Base-by-base conservation (phyloP, 2,329 filamentous ascomycete species). In the Neopestalotiopsis sp. region DNA sequence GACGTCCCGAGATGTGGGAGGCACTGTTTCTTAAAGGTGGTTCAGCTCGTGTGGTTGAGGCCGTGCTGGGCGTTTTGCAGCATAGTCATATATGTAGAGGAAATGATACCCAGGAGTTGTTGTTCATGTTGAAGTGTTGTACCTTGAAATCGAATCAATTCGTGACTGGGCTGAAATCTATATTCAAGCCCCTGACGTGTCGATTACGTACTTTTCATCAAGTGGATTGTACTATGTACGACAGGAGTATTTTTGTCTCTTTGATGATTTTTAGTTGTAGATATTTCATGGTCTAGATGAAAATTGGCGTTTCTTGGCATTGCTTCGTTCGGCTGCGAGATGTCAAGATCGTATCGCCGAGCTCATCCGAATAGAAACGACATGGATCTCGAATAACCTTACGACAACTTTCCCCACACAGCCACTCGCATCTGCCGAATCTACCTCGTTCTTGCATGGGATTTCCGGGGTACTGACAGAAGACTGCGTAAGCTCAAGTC, bases 51-150 rank as follows among this genome's bases (percentile, higher is more conserved):
- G 45, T 40, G 59, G n/a, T 30, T 34, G 30, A 61, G 30, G 28
- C 32, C 32, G n/a, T 30, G 32, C n/a, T 20, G 58, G 34, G 52
- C 30, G 17, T 59, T 28, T 42, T 38, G 49, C n/a, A 67, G 65
- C 65, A 59, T 67, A 67, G 65, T 60, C 65, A 60, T 60, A 52
- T 67, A 67, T 59, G 56, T 67, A 67, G 65, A 67, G 65, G 42
- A 67, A 66, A 67, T 67, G 65, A 67, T 67, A 67, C 65, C 65
- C 65, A 59, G 52, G 32, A 56, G 63, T 65, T 57, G 63, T 34
- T 24, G 32, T 52, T 52, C 45, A 52, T 10, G 45, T 52, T 17
- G 45, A 52, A 52, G 9, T 52, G 17, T 14, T 20, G 14, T n/a
- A 7, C 9, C 6, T 20, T 9, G 17, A 20, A 17, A 52, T 28